Conservation (phyloP, 345 rosid species). For the Rubroshorea leprosula region DNA sequence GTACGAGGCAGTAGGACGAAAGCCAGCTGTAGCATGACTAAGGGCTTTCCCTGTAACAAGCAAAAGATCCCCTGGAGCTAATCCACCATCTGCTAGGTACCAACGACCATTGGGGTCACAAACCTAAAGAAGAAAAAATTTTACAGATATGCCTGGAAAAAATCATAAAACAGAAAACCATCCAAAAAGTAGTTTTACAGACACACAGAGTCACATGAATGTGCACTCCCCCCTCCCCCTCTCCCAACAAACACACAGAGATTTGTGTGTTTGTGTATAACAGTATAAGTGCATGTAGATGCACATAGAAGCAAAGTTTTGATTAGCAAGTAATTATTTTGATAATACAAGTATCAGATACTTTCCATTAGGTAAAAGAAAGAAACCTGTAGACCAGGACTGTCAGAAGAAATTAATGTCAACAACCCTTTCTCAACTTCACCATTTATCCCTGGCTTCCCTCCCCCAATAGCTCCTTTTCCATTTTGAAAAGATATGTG, state of each 20-base stretch:
- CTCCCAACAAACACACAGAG: too few species aligned
- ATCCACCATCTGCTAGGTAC: conserved; percentile 86
- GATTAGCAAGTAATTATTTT: too few species aligned
- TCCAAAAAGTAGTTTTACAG: too few species aligned
- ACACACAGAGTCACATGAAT: too few species aligned
- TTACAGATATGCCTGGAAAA: conserved; percentile 12
- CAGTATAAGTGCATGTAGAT: too few species aligned
- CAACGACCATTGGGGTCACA: conserved; percentile 96
- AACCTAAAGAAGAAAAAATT: conserved; percentile 46
- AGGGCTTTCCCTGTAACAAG: conserved; percentile 92
- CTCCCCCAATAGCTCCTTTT: conserved; percentile 62
- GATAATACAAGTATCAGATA: conserved; percentile 5
- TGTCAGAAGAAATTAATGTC: conserved; percentile 74
- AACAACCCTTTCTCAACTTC: conserved; percentile 93
- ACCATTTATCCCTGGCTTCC: conserved; percentile 47
- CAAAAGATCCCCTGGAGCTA: conserved; percentile 68
- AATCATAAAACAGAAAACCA: neutral
- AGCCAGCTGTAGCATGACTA: conserved; percentile 92
- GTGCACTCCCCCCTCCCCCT: too few species aligned
- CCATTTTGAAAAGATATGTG: conserved; percentile 63
- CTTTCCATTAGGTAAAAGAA: conserved; percentile 15
- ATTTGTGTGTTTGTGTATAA: too few species aligned
- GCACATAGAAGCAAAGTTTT: too few species aligned
- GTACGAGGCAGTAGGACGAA: conserved; percentile 79
- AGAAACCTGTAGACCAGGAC: conserved; percentile 73